Base-by-base conservation (phyloP, 2,329 filamentous ascomycete genomes). In the Paramyrothecium roridum region DNA sequence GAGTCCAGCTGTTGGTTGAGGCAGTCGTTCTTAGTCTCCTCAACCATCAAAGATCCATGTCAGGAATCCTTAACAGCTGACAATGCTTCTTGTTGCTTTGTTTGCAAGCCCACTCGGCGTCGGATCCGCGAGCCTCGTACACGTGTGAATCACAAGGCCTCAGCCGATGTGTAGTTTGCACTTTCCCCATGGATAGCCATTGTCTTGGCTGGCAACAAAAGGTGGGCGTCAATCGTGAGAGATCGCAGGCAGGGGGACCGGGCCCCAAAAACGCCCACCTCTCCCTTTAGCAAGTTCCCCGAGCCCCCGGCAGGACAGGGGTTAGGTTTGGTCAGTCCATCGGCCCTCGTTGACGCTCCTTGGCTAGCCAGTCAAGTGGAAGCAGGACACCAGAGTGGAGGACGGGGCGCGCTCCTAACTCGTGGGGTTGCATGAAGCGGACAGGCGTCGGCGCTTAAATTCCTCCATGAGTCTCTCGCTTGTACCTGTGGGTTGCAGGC, bases 361-460 rank as follows among this genome's bases (percentile, higher is more conserved):
- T 48, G 48, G 37, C 43, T 37, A 53, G 50, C 60, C 60, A 63
- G 54, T 61, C 54, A 63, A 33, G 53, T 50, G 40, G 53, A 30
- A 33, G 33, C 53, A 53, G 23, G 52, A 50, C 40, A 22, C 50
- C 33, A 40, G 51, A 57, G 63, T 63, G 63, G 62, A 63, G 63
- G 62, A 62, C 54, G 54, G 56, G 37, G 37, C 13, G 37, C 37
- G 50, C 57, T 58, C 61, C 58, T 62, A 69, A 65, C 64, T 57
- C 67, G 67, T 69, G 68, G 73, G 74, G 72, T 74, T 78, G 78
- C 78, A 80, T 74, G 69, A 71, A 70, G 66, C 65, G 68, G 74
- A 77, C 78, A 80, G 76, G 75, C 74, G 70, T 77, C 76, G 78
- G 81, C 81, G 81, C 81, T 84, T 84, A 84, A 72, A 43, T 4